Percentiles rank a stretch among this genome's conserved stretches.
Evolutionary conservation across 176 grass and related monocot species (phyloP).

Genomic region (Rhynchospora breviuscula): DNA sequence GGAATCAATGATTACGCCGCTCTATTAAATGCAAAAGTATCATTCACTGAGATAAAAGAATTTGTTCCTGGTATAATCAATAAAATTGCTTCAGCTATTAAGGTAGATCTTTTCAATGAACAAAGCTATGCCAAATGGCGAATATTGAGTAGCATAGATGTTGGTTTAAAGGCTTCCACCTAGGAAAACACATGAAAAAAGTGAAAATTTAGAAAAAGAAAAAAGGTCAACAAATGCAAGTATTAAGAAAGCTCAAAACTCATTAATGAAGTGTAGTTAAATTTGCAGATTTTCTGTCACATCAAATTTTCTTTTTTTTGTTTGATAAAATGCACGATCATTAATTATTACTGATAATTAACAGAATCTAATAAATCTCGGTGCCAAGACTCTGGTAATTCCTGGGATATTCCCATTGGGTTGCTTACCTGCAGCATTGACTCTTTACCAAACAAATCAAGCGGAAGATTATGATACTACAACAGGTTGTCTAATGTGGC

Average conservation of each 20-base stretch:
- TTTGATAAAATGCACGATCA: no score
- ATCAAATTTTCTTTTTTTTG: no score
- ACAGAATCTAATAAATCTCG: conserved; percentile 30
- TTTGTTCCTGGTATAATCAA: conserved; percentile 20
- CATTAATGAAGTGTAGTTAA: neutral
- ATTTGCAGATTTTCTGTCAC: no score
- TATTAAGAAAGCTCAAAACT: neutral
- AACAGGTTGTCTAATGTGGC: conserved; percentile 29
- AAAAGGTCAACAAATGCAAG: neutral
- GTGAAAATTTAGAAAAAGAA: no score
- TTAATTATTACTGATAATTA: neutral
- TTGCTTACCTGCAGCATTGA: conserved; percentile 31
- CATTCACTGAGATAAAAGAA: conserved; percentile 1
- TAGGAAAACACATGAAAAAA: no score
- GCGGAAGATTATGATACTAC: neutral
- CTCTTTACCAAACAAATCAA: neutral
- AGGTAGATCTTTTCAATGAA: neutral
- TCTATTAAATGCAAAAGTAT: neutral
- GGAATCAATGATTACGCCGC: conserved; percentile 32
- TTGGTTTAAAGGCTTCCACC: no score
- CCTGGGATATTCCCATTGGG: conserved; percentile 39
- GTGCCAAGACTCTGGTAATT: conserved; percentile 36
- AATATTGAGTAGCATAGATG: no score
- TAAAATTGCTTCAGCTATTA: conserved; percentile 15
- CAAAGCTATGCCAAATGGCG: no score